These are phyloP conservation scores for Globisporangium abappressorium DNA, from an alignment of 352 stramenopile species.

Conservation along the genomic window DNA sequence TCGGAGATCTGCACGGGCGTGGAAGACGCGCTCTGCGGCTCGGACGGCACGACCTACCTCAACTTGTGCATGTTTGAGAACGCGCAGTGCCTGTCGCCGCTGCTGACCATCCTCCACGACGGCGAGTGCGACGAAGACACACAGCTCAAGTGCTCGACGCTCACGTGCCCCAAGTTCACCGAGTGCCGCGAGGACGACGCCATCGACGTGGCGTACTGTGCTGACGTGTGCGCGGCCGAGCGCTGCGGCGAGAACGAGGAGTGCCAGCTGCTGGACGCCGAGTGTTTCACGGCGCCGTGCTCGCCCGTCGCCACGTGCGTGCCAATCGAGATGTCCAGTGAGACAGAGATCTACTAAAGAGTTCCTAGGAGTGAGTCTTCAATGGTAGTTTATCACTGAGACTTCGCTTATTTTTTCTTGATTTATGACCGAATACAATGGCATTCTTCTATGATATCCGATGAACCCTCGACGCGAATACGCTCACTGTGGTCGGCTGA, in stretches of 20 bases:
- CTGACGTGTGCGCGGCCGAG: constrained; percentile 46
- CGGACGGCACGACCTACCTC: constrained; percentile 33
- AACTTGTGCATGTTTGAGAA: constrained; percentile 32
- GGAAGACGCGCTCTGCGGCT: constrained; percentile 27
- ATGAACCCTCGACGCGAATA: too few relatives aligned
- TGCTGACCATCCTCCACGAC: constrained; percentile 36
- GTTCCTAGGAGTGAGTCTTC: background rate
- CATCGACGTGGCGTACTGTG: constrained; percentile 39
- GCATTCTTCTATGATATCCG: too few relatives aligned
- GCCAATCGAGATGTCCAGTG: constrained; percentile 23
- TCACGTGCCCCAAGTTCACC: constrained; percentile 45
- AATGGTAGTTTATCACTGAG: too few relatives aligned
- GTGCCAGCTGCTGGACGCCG: constrained; percentile 39
- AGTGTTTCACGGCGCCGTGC: constrained; percentile 58
- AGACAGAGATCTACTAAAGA: constrained; percentile 20
- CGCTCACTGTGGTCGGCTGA: too few relatives aligned
- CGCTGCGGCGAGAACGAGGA: constrained; percentile 42
- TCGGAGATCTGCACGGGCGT: constrained; percentile 36
- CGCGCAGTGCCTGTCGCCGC: constrained; percentile 24
- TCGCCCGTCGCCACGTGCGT: constrained; percentile 57
- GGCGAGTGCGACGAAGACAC: constrained; percentile 47
- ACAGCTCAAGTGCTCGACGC: constrained; percentile 34
- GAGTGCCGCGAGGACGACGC: constrained; percentile 39
- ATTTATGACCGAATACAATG: background rate
- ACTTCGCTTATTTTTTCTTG: background rate